These are phyloP conservation scores for Cinnamomum micranthum DNA, from an alignment of 164 flowering plant species.

Conservation along the genomic window DNA sequence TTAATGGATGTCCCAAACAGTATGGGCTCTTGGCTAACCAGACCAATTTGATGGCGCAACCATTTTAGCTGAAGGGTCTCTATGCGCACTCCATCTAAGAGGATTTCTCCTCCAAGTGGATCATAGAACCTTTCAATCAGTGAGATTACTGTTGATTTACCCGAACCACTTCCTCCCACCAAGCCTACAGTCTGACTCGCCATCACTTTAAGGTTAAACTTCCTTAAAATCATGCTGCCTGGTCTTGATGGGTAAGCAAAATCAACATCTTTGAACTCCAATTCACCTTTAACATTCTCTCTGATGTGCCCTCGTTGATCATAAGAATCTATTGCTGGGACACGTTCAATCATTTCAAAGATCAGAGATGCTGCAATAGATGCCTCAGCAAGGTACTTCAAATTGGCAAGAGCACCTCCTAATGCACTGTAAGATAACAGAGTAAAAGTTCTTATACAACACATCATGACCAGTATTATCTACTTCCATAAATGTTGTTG, in stretches of 20 bases:
- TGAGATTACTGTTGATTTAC: slow-evolving; percentile 50
- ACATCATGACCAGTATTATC: neutral
- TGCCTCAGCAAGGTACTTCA: slow-evolving; percentile 38
- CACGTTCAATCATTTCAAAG: slow-evolving; percentile 28
- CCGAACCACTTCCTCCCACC: slow-evolving; percentile 61
- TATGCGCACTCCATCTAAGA: slow-evolving; percentile 36
- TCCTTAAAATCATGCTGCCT: slow-evolving; percentile 22
- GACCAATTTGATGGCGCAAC: slow-evolving; percentile 51
- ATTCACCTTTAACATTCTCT: slow-evolving; percentile 27
- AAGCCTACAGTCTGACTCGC: slow-evolving; percentile 43
- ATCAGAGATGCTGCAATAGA: slow-evolving; percentile 29
- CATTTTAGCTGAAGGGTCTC: slow-evolving; percentile 44
- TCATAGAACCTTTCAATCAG: slow-evolving; percentile 57
- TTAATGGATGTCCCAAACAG: slow-evolving; percentile 60
- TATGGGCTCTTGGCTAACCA: slow-evolving; percentile 55
- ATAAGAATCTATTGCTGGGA: slow-evolving; percentile 30
- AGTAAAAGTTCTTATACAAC: neutral
- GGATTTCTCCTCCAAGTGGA: slow-evolving; percentile 39
- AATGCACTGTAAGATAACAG: slow-evolving; percentile 24
- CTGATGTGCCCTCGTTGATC: slow-evolving; percentile 24
- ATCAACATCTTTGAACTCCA: slow-evolving; percentile 35
- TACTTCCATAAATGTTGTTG: neutral
- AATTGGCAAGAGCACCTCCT: slow-evolving; percentile 31
- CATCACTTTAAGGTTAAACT: slow-evolving; percentile 28
- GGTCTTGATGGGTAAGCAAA: slow-evolving; percentile 57